Evolutionary conservation across 2,329 filamentous ascomycete genomes (phyloP), one percentile per base, ranked within the genome.

Genomic region (Botrytis sinoallii): DNA sequence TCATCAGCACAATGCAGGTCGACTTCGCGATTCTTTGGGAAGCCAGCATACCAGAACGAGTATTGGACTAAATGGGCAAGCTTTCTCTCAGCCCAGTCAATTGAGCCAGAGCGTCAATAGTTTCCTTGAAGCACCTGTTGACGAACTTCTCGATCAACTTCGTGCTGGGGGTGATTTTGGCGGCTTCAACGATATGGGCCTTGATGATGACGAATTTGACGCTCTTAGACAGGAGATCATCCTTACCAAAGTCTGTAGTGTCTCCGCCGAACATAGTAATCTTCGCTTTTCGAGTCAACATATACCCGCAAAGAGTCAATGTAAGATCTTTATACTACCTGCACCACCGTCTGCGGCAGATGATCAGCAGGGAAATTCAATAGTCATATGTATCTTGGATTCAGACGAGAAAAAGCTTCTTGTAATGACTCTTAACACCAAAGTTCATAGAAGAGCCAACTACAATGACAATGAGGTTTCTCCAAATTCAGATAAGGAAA

Each of bases 161-260:
- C 88, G 89, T 61, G 86, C 86, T 32, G 86, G 88, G 25, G 87
- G 86, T 18, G 86, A 91, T 73, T 88, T 90, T 75, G 90, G 93
- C 76, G 90, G 90, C 0, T 90, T 93, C 72, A 87, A 91, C 77
- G 92, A 86, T 74, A 92, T 93, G 88, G 91, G 89, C 1, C 84
- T 93, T 35, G 90, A 92, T 71, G 91, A 93, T 79, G 87, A 90
- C n/a, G 88, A 89, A 75, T 89, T 92, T 74, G 91, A 93, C 74
- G 90, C 91, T 0, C 83, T 95, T 14, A 87, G 89, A 25, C 90
- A 91, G 74, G 92, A 95, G 80, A 86, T 95, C n/a, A 82, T 92
- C 18, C 87, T 95, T 68, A 88, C 87, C 25, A 93, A 91, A 78
- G 87, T 95, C 42, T 90, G 92, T 76, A 91, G 86, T 74, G 88